Base-by-base conservation (phyloP, 352 stramenopile genomes). In the Blastocystis sp. region DNA sequence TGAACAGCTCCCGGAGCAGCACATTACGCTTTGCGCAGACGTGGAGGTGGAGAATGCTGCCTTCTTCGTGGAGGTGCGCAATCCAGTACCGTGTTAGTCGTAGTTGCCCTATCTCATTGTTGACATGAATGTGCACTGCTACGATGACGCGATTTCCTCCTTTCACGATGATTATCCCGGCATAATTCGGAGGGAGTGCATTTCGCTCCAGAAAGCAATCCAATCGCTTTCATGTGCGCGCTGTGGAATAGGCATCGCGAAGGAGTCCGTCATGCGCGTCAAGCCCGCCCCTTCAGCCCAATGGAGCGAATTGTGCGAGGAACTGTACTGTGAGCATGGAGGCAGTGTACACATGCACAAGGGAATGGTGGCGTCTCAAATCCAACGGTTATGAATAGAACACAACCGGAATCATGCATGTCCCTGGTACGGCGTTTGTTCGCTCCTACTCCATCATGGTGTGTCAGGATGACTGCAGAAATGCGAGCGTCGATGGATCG, bases 321-420 rank as follows among this genome's bases (percentile, higher is more conserved):
- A 50, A 31, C 45, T 81, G 31, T 81, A 63, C 35, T 81, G 71
- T 37, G 71, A 81, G 21, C 71, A 81, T 63, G 71, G 71, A 81
- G 71, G 71, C 12, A 81, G 45, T 39, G 50, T 81, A 41, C 71
- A 81, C 59, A 24, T 4, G 39, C 26, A 81, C n/a, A 6, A 26
- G 16, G 16, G 19, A 1, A 26, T 81, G 26, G 71, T 81, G 10
- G 21, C n/a, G 21, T 0, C n/a, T 2, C 1, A 26, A 24, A 45
- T 35, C 45, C 24, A 51, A 10, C n/a, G 35, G 1, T 67, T 12
- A 67, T 31, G 9, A 6, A 19, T 65, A 81, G 71, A 63, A 59
- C 26, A 81, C 50, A 16, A 81, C 71, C 13, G 71, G 71, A 3
- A 35, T 81, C 1, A 1, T 81, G 26, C 45, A 51, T 4, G 62